Evolutionary conservation across 2,329 filamentous ascomycete genomes (phyloP), one percentile per base, ranked within the genome.

Genomic region (Aspergillus sp.): DNA sequence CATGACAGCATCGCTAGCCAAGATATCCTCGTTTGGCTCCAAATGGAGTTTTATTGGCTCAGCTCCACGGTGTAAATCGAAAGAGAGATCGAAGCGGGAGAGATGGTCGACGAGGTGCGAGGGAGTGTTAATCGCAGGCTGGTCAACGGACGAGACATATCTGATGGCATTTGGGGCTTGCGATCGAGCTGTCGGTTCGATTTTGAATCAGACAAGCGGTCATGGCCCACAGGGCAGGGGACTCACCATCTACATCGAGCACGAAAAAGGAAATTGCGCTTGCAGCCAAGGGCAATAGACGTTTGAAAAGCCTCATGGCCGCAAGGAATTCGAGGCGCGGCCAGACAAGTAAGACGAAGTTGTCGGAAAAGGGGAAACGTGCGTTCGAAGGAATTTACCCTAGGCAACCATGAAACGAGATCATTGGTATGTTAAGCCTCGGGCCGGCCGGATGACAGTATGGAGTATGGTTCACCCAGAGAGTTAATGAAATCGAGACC

Each of bases 1-100:
- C 29, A 98, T 68, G 31, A 72, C 74, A 6, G 88, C 82, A 47
- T 81, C 78, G 11, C 86, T 73, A 34, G 80, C 74, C 28, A 98
- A 69, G 37, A 96, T 78, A 60, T 96, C 85, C 64, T 93, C 77
- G 56, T 96, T 96, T 3, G 91, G 91, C 55, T 91, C 79, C 30
- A 98, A 72, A 34, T 75, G 72, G 32, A 98, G 72, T 44, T 86
- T 84, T 49, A 96, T 69, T 45, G 77, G 74, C 42, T 86, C 73
- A 39, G 72, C 65, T 33, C 73, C 69, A 39, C 74, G 66, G 50
- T 82, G 77, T 22, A 94, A 65, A 36, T 75, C 69, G 57, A 98
- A 95, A 17, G 75, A 79, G 40, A 98, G 66, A 49, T 94, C 84
- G 58, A 98, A 98, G 14, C 76, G 67, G 10, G 86, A 89, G 35